Evolutionary conservation across 2,329 filamentous ascomycete species (phyloP).

Genomic region (Bipolaris cookei): DNA sequence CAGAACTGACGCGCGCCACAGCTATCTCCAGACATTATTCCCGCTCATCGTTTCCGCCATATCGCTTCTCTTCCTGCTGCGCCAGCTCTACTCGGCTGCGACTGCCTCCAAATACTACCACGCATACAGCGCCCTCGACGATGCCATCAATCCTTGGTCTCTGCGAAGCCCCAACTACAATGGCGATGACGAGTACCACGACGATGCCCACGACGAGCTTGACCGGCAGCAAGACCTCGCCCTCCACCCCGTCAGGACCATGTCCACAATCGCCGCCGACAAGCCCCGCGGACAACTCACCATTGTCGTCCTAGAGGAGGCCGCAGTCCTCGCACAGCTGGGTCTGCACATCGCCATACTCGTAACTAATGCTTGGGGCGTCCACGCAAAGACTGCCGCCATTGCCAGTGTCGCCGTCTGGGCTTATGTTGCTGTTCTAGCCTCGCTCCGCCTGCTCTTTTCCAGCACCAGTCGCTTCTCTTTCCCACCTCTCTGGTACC

Average conservation of each 20-base stretch:
- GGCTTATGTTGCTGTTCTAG: slow-evolving; percentile 79
- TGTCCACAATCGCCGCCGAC: slow-evolving; percentile 71
- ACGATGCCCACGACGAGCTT: slow-evolving; percentile 64
- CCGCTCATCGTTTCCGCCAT: slow-evolving; percentile 73
- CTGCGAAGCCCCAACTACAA: slow-evolving; percentile 38
- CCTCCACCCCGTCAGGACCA: slow-evolving; percentile 60
- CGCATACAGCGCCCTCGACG: slow-evolving; percentile 64
- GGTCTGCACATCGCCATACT: slow-evolving; percentile 71
- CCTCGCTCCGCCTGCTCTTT: slow-evolving; percentile 72
- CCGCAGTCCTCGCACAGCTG: slow-evolving; percentile 75
- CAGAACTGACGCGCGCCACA: slow-evolving; percentile 46
- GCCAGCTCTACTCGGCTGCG: slow-evolving; percentile 63
- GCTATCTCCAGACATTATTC: slow-evolving; percentile 80
- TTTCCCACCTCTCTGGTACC: slow-evolving; percentile 84
- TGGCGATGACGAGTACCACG: slow-evolving; percentile 48
- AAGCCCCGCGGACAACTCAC: slow-evolving; percentile 75
- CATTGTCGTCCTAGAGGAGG: slow-evolving; percentile 74
- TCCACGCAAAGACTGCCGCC: slow-evolving; percentile 64
- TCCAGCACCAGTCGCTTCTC: slow-evolving; percentile 66
- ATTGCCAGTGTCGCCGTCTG: slow-evolving; percentile 74
- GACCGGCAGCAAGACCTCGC: slow-evolving; percentile 63
- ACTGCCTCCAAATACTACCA: slow-evolving; percentile 57
- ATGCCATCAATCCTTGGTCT: slow-evolving; percentile 51
- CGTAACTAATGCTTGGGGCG: slow-evolving; percentile 64
- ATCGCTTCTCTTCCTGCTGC: slow-evolving; percentile 71